Base-by-base conservation (phyloP, 148 eudicot species). In the Agrostemma githago region DNA sequence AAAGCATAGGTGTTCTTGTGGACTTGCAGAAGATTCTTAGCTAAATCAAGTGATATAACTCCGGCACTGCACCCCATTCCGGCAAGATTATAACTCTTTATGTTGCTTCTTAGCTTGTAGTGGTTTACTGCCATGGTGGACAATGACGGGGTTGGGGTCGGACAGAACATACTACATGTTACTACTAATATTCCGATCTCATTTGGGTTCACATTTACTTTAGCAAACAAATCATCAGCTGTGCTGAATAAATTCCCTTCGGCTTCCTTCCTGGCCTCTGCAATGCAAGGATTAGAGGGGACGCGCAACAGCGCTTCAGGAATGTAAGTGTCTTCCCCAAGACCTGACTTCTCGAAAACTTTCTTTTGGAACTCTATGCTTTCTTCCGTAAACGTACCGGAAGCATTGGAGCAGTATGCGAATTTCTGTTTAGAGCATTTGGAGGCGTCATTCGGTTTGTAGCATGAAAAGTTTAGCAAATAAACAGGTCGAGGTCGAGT, bases 21-120 rank as follows among this genome's bases (percentile, higher is more conserved):
- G 3, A 67, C 72, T 57, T 75, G 72, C 3, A 75, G 72, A 54
- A 75, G 72, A 2, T 75, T 46, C 16, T 42, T n/a, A 39, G 78
- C 78, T 6, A 75, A 51, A 11, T 41, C 56, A 5, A 75, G 8
- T 4, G 72, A 66, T 7, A 66, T 66, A 4, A 75, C 53, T 6
- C 78, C 70, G 1, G 78, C 78, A 20, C 72, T 75, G 57, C 65
- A 75, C 8, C 72, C 78, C 78, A 75, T 75, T 2, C 78, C 78
- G 3, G 40, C 72, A 12, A 75, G 8, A 11, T 66, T 66, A 6
- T 54, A 75, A 44, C 78, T 75, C 64, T 40, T 43, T 7, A 75
- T 67, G 57, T 74, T 65, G 38, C 77, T 68, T 19, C 77, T 12
- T 10, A 74, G 46, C 62, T 66, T 66, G 43, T 65, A 75, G 40